Evolutionary conservation across 768 basidiomycete species (phyloP), one percentile per base, ranked within the genome.

Genomic region (Pisolithus marmoratus): DNA sequence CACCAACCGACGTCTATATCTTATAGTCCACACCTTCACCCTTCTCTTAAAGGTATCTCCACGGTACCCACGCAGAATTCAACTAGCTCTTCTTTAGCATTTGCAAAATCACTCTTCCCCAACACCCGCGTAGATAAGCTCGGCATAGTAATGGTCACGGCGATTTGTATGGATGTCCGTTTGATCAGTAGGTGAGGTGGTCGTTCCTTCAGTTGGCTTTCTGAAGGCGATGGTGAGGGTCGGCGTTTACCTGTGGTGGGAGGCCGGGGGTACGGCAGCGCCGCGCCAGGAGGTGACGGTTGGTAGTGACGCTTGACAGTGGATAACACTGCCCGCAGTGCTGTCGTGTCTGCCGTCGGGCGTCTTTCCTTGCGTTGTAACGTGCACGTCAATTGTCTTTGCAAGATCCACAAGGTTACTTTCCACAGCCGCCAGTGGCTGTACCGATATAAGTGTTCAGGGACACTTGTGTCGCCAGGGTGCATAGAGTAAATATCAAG

Each of bases 81-180:
- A 6, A 74, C 48, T 71, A 73, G 29, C 60, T 59, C 58, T 69
- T 8, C 66, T 61, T 38, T 40, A 53, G 51, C 48, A 36, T 44
- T 54, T 5, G 14, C 14, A 34, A 4, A 15, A 1, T 34, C 14
- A 34, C 14, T 5, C 14, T 34, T 15, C 12, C 31, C 31, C 12
- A 14, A 3, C 12, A 34, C 34, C 23, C 43, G 5, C 15, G 26
- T 24, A 27, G 37, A 34, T 49, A 57, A 60, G 7, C 56, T 63
- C 14, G 78, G 74, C 73, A 79, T 74, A 8, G 68, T 59, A 43
- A 79, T 67, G 14, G 71, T 56, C 17, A 78, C 70, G 4, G 72
- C 69, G 14, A 79, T 64, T 46, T 70, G 71, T 31, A 76, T 12
- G 14, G 51, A 62, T 41, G 57, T 40, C 7, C 49, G 51, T 31